Percentiles rank a stretch among this genome's conserved stretches.
These are phyloP conservation scores for Scolecobasidium constrictum DNA, from an alignment of 2,329 filamentous ascomycete species.

Conservation along the genomic window DNA sequence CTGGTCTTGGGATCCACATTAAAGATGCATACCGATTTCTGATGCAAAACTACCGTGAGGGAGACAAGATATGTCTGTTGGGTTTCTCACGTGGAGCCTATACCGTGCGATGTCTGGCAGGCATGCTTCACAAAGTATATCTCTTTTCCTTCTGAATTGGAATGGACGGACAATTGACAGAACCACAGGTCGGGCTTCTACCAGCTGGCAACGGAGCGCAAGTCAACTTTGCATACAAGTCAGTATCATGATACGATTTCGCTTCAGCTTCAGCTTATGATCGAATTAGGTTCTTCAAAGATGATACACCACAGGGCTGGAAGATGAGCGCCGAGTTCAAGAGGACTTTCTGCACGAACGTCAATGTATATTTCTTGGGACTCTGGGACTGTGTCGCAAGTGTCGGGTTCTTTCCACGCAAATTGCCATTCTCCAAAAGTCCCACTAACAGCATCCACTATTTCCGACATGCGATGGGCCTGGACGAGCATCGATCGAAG, in stretches of 20 bases:
- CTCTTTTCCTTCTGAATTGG: too few species aligned
- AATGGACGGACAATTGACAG: too few species aligned
- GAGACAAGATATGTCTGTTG: slow-evolving; percentile 27
- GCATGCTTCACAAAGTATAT: slow-evolving; percentile 34
- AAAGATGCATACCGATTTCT: slow-evolving; percentile 28
- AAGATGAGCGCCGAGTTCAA: slow-evolving; percentile 33
- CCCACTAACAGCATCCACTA: slow-evolving; percentile 25
- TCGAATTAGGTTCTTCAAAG: slow-evolving; percentile 27
- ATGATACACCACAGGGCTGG: slow-evolving; percentile 28
- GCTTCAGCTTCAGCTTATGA: too few species aligned
- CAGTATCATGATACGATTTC: neutral
- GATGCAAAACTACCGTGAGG: slow-evolving; percentile 27
- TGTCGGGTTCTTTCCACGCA: slow-evolving; percentile 30
- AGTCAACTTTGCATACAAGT: slow-evolving; percentile 31
- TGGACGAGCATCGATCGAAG: slow-evolving; percentile 33
- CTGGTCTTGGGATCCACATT: slow-evolving; percentile 27
- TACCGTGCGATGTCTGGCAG: slow-evolving; percentile 29
- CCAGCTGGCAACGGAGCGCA: slow-evolving; percentile 25
- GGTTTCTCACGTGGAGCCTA: slow-evolving; percentile 30
- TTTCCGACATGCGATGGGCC: slow-evolving; percentile 34
- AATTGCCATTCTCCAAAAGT: slow-evolving; percentile 26
- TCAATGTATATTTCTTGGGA: slow-evolving; percentile 33
- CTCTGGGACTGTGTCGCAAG: slow-evolving; percentile 31
- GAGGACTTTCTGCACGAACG: slow-evolving; percentile 32
- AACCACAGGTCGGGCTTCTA: slow-evolving; percentile 27